Percentiles rank a stretch among this genome's conserved stretches.
These are phyloP conservation scores for Fusarium dlaminii DNA, from an alignment of 2,329 filamentous ascomycete genomes.

Conservation along the genomic window DNA sequence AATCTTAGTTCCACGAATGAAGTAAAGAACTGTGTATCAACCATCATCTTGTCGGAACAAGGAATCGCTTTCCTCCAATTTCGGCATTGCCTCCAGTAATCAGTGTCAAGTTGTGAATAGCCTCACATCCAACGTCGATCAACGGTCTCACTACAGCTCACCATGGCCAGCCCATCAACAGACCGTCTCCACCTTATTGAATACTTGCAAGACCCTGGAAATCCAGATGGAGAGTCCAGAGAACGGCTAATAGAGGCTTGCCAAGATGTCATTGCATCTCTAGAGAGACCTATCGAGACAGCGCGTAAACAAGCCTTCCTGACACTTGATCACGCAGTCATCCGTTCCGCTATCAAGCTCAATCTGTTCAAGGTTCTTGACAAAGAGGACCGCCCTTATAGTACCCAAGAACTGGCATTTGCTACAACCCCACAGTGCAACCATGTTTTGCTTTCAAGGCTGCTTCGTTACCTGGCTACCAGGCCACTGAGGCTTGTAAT, in stretches of 20 bases:
- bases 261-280: background rate
- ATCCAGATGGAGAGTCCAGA: background rate
- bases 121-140: too few relatives aligned
- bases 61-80: too few relatives aligned
- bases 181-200: background rate
- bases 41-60: too few relatives aligned
- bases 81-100: too few relatives aligned
- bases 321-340: background rate
- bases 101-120: too few relatives aligned
- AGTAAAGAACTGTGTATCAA: too few relatives aligned
- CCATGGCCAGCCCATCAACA: too few relatives aligned
- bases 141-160: too few relatives aligned
- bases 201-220: background rate
- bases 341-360: background rate
- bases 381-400: background rate
- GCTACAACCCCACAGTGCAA: background rate
- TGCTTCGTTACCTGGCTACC: background rate
- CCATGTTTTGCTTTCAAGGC: background rate
- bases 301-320: background rate
- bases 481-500: background rate
- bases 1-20: too few relatives aligned
- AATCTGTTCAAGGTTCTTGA: background rate
- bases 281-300: background rate
- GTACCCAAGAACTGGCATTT: background rate
- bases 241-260: background rate